A percentile compares a stretch with the other conserved stretches of the same genome.
phyloP scores from a whole-genome alignment of 257 asterid genomes.

The Forsythia viridissima region DNA sequence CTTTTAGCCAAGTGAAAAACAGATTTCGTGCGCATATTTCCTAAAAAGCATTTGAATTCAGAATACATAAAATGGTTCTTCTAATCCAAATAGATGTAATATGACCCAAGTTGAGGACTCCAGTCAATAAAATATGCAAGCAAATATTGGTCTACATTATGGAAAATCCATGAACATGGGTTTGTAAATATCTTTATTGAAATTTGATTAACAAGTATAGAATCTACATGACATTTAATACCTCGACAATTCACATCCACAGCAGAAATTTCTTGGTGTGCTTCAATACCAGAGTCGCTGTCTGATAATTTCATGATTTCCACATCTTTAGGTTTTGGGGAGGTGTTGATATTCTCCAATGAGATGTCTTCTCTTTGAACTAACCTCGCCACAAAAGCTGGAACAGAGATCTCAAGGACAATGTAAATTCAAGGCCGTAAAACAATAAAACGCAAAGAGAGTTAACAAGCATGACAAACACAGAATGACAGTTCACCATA shows the following conservation, averaged over 20 bases:
- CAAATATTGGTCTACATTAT: not conserved
- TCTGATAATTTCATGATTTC: constrained; percentile 46
- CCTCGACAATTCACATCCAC: constrained; percentile 39
- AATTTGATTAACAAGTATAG: not conserved
- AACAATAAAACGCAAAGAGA: not conserved
- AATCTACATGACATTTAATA: constrained; percentile 21
- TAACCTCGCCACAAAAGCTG: constrained; percentile 74
- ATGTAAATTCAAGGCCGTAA: constrained; percentile 4
- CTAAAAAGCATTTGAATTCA: not conserved
- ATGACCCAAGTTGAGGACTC: not conserved
- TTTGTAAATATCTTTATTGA: not conserved
- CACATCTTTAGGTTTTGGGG: constrained; percentile 63
- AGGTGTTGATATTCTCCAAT: constrained; percentile 50
- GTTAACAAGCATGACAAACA: constrained; percentile 2
- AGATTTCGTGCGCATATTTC: not conserved
- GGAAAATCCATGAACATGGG: not conserved
- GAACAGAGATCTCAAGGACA: constrained; percentile 11
- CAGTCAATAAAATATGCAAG: not conserved
- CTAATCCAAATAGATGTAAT: not conserved
- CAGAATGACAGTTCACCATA: not conserved
- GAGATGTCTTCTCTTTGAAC: constrained; percentile 35
- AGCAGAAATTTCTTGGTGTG: constrained; percentile 36
- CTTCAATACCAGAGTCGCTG: constrained; percentile 47
- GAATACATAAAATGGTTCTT: not conserved
- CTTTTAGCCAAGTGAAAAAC: not conserved